Evolutionary conservation across 1,284 basidiomycete genomes (phyloP).

Genomic region (Marasmius oreades): DNA sequence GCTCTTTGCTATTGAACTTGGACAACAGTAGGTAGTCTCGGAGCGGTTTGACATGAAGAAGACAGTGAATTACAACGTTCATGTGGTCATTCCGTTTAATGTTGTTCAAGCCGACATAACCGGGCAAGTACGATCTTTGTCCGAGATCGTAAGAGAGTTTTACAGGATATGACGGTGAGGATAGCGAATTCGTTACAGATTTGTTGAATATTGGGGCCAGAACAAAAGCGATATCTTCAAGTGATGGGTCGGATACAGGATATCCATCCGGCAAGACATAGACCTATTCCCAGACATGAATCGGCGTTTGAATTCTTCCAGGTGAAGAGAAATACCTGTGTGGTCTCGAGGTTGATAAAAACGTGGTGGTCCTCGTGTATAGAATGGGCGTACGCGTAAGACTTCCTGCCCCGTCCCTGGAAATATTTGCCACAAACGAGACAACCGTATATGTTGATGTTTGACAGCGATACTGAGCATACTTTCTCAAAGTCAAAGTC

Average conservation of each 20-base stretch:
- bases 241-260: constrained; percentile 89
- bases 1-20: constrained; percentile 63
- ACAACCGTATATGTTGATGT: constrained; percentile 98
- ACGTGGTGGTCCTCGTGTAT: constrained; percentile 99
- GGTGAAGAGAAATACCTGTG: constrained; percentile 58
- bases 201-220: constrained; percentile 81
- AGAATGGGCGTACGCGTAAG: constrained; percentile 95
- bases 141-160: constrained; percentile 83
- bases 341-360: constrained; percentile 92
- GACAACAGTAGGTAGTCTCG: constrained; percentile 86
- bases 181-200: constrained; percentile 46
- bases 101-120: constrained; percentile 96
- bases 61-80: constrained; percentile 94
- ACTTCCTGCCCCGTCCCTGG: constrained; percentile 91
- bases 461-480: constrained; percentile 93
- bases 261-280: constrained; percentile 99
- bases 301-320: not conserved
- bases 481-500: constrained; percentile 99
- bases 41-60: constrained; percentile 88
- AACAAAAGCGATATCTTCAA: constrained; percentile 92
- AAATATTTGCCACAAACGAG: constrained; percentile 99
- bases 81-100: constrained; percentile 97
- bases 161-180: constrained; percentile 57
- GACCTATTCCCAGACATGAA: constrained; percentile 52
- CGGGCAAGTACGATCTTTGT: constrained; percentile 83